Conservation (phyloP, 176 grass and related monocot species). For the Oryza meridionalis region DNA sequence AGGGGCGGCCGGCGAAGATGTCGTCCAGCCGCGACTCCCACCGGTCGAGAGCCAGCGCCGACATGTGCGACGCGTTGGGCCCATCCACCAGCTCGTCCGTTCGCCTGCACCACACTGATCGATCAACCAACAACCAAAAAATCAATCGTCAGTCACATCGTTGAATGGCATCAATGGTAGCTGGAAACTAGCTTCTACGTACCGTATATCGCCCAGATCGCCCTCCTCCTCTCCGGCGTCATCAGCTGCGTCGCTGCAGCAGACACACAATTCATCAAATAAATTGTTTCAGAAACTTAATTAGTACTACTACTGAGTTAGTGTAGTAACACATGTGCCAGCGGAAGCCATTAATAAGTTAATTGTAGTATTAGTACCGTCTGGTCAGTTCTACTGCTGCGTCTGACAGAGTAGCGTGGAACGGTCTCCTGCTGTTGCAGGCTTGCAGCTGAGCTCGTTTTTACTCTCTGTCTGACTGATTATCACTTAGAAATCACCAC, state of each 20-base stretch:
- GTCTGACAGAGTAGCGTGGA: background rate
- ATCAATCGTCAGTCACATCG: background rate
- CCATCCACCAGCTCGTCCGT: conserved; percentile 96
- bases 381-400: background rate
- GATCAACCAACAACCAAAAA: too few relatives aligned
- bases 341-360: too few relatives aligned
- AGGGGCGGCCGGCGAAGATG: conserved; percentile 70
- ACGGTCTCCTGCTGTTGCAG: background rate
- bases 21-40: conserved; percentile 90
- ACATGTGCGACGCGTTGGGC: conserved; percentile 83
- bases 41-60: conserved; percentile 75
- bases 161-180: background rate
- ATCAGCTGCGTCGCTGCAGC: conserved; percentile 85
- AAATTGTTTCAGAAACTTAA: background rate
- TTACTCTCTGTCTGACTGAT: background rate
- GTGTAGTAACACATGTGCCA: background rate
- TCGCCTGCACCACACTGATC: conserved; percentile 91
- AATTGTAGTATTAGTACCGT: too few relatives aligned
- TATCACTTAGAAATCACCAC: background rate
- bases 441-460: background rate
- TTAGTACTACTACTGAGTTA: too few relatives aligned
- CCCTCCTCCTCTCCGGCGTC: conserved; percentile 81
- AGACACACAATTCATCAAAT: background rate
- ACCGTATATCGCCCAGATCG: conserved; percentile 99
- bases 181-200: background rate